Conservation (phyloP, 2,329 filamentous ascomycete species). For the Neoscytalidium dimidiatum region DNA sequence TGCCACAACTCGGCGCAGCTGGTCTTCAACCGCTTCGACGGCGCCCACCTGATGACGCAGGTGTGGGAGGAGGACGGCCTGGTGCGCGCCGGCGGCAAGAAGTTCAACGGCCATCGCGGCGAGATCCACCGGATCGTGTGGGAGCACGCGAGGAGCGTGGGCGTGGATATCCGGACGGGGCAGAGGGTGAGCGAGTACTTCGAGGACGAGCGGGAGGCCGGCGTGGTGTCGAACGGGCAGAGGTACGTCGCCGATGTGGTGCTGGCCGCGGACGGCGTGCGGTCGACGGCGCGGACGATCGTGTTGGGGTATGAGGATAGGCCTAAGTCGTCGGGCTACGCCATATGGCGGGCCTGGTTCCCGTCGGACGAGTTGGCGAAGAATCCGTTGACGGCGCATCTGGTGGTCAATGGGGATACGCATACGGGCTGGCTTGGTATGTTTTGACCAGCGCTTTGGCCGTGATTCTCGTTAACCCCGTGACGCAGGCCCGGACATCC, state of each 20-base stretch:
- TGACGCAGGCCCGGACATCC: constrained; percentile 30
- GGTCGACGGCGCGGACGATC: constrained; percentile 53
- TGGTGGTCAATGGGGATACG: constrained; percentile 32
- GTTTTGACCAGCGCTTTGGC: too few relatives aligned
- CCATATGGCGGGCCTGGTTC: constrained; percentile 53
- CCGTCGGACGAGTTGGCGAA: constrained; percentile 31
- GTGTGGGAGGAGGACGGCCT: constrained; percentile 35
- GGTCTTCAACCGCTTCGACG: constrained; percentile 62
- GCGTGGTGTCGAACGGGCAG: constrained; percentile 53
- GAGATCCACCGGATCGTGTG: constrained; percentile 62
- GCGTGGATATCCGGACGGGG: constrained; percentile 57
- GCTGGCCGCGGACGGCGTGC: constrained; percentile 56
- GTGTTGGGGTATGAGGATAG: constrained; percentile 56
- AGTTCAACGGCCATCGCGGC: constrained; percentile 62
- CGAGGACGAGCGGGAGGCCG: constrained; percentile 54
- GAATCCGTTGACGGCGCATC: constrained; percentile 34
- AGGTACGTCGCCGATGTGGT: constrained; percentile 51
- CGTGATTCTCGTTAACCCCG: background rate
- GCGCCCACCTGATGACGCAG: constrained; percentile 63
- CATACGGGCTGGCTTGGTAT: constrained; percentile 27
- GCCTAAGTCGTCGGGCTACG: constrained; percentile 55
- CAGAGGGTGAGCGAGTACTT: constrained; percentile 51
- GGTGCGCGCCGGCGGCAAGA: constrained; percentile 45
- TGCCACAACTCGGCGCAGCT: constrained; percentile 59
- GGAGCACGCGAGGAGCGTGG: constrained; percentile 54